Percentiles rank a stretch among this genome's conserved stretches.
phyloP scores from a whole-genome alignment of 352 stramenopile genomes.

The Paralagenidium karlingii region DNA sequence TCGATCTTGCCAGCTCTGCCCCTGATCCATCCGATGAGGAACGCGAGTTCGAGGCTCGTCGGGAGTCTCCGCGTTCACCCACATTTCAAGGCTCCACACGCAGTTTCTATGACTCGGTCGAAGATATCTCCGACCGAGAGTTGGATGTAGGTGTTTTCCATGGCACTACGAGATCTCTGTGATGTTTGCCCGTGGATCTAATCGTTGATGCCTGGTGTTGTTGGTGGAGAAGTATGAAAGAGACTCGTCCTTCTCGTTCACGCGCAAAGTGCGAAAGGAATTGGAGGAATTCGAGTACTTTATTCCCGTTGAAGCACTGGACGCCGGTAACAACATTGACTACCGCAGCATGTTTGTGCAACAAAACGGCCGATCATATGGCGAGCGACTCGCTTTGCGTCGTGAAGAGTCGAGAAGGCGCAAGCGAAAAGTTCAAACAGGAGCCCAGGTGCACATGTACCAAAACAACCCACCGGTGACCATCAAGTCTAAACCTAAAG shows the following conservation, averaged over 20 bases:
- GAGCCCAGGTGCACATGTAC: conserved; percentile 4
- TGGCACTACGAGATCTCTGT: background rate
- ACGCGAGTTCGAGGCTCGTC: no score
- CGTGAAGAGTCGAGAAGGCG: conserved; percentile 32
- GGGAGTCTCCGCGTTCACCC: no score
- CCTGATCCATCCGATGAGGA: no score
- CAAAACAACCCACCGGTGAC: background rate
- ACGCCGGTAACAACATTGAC: conserved; percentile 34
- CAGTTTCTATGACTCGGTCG: conserved; percentile 16
- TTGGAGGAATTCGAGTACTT: conserved; percentile 52
- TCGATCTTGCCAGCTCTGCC: background rate
- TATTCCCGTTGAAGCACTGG: conserved; percentile 41
- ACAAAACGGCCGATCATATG: conserved; percentile 37
- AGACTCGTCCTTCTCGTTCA: conserved; percentile 4
- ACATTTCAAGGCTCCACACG: no score
- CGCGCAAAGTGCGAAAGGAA: conserved; percentile 17
- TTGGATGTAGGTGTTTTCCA: conserved; percentile 7
- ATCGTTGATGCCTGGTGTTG: conserved; percentile 1
- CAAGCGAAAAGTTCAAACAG: conserved; percentile 13
- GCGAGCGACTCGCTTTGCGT: conserved; percentile 26
- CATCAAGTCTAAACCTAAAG: conserved; percentile 5
- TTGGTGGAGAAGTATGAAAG: background rate
- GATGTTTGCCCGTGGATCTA: background rate
- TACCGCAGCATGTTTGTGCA: conserved; percentile 57
- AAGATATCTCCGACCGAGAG: conserved; percentile 64